Evolutionary conservation across 768 basidiomycete genomes (phyloP).

Genomic region (Tylopilus subfusipes): DNA sequence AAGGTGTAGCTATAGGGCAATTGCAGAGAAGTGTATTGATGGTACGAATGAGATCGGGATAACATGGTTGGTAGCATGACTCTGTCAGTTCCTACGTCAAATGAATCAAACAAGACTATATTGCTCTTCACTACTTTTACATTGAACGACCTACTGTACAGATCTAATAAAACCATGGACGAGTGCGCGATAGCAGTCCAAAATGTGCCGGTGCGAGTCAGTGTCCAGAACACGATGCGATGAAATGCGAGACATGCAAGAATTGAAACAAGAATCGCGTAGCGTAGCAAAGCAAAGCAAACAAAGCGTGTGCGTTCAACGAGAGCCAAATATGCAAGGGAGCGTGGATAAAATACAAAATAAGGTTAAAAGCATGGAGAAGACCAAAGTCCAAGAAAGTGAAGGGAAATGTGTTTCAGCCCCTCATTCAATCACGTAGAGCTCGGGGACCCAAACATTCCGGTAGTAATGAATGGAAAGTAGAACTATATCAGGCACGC

Average conservation of each 20-base stretch:
- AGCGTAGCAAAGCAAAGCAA: neutral
- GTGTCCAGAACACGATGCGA: neutral
- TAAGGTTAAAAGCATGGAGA: neutral
- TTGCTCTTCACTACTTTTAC: neutral
- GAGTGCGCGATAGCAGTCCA: neutral
- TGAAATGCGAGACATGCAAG: neutral
- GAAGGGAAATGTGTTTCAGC: neutral
- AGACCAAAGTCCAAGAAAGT: neutral
- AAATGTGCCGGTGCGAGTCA: neutral
- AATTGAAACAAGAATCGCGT: neutral
- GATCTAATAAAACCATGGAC: neutral
- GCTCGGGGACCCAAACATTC: constrained; percentile 28
- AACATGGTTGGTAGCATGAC: neutral
- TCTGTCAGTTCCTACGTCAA: neutral
- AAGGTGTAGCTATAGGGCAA: neutral
- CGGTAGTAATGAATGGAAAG: constrained; percentile 25
- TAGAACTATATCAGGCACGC: constrained; percentile 14
- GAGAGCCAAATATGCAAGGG: no score
- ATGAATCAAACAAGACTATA: neutral
- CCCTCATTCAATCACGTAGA: constrained; percentile 26
- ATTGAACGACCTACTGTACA: neutral
- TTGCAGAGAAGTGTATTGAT: no score
- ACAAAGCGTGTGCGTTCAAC: no score
- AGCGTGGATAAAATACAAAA: constrained; percentile 2
- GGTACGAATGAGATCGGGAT: neutral